Conservation (phyloP, 495 filamentous ascomycete species). For the Haplographium delicatum region DNA sequence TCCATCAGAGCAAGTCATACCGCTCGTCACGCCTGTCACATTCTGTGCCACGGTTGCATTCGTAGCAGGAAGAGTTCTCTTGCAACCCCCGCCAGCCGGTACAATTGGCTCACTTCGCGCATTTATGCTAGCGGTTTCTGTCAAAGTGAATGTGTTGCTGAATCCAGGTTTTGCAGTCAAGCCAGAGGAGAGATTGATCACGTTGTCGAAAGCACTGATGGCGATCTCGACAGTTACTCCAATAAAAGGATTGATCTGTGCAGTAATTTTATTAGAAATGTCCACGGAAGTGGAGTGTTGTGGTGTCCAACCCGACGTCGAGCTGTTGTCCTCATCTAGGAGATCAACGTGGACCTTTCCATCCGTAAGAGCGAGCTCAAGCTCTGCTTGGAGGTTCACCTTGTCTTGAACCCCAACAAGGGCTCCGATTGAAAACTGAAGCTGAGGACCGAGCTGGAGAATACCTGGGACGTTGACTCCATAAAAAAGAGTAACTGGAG, state of each 20-base stretch:
- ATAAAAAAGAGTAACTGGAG: conserved; percentile 23
- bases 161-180: conserved; percentile 22
- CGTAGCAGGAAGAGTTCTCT: too few relatives aligned
- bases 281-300: conserved; percentile 20
- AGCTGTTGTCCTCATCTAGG: conserved; percentile 16
- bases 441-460: conserved; percentile 25
- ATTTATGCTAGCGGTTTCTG: conserved; percentile 11
- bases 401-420: conserved; percentile 24
- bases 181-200: conserved; percentile 22
- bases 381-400: conserved; percentile 19
- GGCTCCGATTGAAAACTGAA: conserved; percentile 26
- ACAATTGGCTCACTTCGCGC: too few relatives aligned
- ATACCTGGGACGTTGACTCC: conserved; percentile 23
- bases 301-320: conserved; percentile 26
- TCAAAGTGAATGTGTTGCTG: conserved; percentile 17
- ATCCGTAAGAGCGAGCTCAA: conserved; percentile 21
- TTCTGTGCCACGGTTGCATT: too few relatives aligned
- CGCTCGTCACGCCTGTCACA: conserved; percentile 5
- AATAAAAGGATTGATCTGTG: conserved; percentile 18
- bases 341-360: conserved; percentile 30
- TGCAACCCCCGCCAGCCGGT: too few relatives aligned
- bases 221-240: conserved; percentile 21
- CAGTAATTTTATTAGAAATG: conserved; percentile 20
- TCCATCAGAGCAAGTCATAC: conserved; percentile 10
- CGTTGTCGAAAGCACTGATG: conserved; percentile 16